A percentile compares a stretch with the other conserved stretches of the same genome.
Evolutionary conservation across 495 filamentous ascomycete species (phyloP).

Genomic region (Penicillium atrosanguineum): DNA sequence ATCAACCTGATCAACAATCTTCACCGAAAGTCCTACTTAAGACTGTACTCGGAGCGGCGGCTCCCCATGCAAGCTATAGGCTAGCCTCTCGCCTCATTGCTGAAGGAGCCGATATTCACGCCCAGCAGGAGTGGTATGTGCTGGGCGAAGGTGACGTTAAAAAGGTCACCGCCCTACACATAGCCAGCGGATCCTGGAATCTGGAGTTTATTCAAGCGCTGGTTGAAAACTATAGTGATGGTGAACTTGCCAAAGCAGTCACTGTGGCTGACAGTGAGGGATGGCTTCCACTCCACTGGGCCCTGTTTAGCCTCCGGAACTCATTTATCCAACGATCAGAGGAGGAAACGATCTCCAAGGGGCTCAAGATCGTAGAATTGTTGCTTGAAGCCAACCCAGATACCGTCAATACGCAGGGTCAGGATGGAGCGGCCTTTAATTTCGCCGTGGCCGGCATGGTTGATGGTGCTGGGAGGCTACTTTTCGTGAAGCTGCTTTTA

Average conservation of each 20-base stretch:
- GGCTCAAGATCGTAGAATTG: background rate
- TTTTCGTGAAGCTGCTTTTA: too few species aligned
- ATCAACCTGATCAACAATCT: too few species aligned
- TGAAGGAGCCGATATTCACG: conserved; percentile 1
- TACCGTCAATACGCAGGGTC: background rate
- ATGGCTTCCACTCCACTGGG: conserved; percentile 1
- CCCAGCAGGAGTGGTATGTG: background rate
- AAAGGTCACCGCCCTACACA: background rate
- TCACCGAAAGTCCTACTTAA: too few species aligned
- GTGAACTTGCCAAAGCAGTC: background rate
- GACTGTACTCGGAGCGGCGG: background rate
- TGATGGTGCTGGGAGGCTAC: background rate
- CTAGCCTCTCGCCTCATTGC: conserved; percentile 3
- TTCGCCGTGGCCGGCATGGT: background rate
- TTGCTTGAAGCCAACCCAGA: background rate
- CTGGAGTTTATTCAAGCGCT: conserved; percentile 1
- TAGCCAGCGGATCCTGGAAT: background rate
- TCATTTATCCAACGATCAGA: background rate
- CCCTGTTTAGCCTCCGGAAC: background rate
- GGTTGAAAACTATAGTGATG: background rate
- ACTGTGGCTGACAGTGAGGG: background rate
- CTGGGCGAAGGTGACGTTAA: background rate
- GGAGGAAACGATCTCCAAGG: background rate
- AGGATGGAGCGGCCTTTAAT: background rate
- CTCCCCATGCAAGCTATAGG: background rate